Percentiles rank a stretch among this genome's conserved stretches.
Evolutionary conservation across 345 rosid species (phyloP).

Genomic region (Eutrema yunnanense): DNA sequence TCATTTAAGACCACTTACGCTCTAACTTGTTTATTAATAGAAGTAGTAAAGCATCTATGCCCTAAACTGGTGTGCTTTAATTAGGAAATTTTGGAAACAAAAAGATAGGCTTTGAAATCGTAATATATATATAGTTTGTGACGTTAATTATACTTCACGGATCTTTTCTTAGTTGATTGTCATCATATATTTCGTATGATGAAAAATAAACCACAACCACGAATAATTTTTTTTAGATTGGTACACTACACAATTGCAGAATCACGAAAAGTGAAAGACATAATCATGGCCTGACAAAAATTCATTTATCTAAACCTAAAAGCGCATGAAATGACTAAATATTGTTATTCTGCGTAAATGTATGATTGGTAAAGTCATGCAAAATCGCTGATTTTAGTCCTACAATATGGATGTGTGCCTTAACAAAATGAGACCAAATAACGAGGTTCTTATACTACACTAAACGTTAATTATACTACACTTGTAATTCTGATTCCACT

Average conservation of each 20-base stretch:
- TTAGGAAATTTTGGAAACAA: background rate
- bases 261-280: background rate
- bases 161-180: background rate
- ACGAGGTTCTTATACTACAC: too few species aligned
- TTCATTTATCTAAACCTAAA: background rate
- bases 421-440: too few species aligned
- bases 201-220: background rate
- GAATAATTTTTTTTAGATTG: background rate
- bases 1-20: conserved; percentile 12
- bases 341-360: background rate
- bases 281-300: background rate
- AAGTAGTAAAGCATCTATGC: conserved; percentile 8
- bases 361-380: background rate
- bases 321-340: background rate
- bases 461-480: too few species aligned
- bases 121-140: too few species aligned
- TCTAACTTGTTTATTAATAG: conserved; percentile 15
- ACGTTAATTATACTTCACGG: background rate
- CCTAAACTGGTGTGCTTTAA: conserved; percentile 11
- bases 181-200: background rate
- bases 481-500: too few species aligned
- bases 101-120: background rate
- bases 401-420: too few species aligned
- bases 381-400: too few species aligned
- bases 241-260: background rate